Percentiles rank a stretch among this genome's conserved stretches.
phyloP scores from a whole-genome alignment of 345 rosid genomes.

The Dipteronia dyeriana region DNA sequence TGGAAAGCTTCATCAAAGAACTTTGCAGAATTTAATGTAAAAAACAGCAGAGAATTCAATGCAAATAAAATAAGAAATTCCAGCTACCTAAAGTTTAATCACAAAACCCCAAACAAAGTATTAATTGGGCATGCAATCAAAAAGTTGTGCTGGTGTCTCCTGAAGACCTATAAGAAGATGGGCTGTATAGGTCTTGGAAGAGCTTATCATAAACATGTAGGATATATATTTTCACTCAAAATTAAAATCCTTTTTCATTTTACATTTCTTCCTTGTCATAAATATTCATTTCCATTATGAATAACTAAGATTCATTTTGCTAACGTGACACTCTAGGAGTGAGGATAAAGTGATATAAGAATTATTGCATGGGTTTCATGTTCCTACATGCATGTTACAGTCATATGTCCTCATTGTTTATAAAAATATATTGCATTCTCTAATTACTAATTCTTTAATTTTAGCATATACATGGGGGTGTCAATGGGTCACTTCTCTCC shows the following conservation, averaged over 20 bases:
- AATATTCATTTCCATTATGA: background rate
- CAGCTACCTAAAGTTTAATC: background rate
- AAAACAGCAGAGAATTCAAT: background rate
- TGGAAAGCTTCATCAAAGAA: background rate
- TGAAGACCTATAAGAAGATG: background rate
- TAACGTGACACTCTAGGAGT: background rate
- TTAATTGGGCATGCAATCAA: background rate
- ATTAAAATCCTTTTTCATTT: background rate
- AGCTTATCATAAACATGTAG: background rate
- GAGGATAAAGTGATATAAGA: background rate
- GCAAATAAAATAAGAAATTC: background rate
- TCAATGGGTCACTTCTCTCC: too few relatives aligned
- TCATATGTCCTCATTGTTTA: background rate
- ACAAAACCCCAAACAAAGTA: background rate
- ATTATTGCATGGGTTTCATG: background rate
- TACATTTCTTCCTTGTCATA: background rate
- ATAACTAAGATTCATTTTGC: background rate
- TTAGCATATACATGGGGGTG: background rate
- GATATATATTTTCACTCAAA: background rate
- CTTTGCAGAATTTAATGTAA: background rate
- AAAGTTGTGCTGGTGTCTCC: background rate
- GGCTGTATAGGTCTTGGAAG: background rate
- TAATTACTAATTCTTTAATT: background rate
- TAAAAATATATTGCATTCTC: conserved; percentile 2
- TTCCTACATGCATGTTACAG: background rate